Percentiles rank a stretch among this genome's conserved stretches.
These are phyloP conservation scores for Chaetomium sp. DNA, from an alignment of 2,329 filamentous ascomycete species.

Conservation along the genomic window DNA sequence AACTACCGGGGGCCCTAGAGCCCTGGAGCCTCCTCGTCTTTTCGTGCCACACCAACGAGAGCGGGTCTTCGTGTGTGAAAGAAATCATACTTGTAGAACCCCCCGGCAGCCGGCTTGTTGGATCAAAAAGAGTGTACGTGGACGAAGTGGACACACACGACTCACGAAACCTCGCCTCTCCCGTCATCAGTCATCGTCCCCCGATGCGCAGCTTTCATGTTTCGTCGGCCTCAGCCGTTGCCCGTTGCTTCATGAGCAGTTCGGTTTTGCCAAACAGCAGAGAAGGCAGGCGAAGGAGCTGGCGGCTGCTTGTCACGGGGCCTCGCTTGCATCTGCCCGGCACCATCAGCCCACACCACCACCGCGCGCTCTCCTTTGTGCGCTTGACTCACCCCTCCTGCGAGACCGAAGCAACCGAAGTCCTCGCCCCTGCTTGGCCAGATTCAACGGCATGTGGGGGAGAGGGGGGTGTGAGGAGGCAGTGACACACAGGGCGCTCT, in stretches of 20 bases:
- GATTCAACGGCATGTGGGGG: conserved; percentile 24
- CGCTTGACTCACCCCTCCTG: conserved; percentile 21
- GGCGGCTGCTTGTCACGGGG: conserved; percentile 31
- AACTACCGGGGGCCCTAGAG: neutral
- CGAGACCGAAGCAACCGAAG: conserved; percentile 11
- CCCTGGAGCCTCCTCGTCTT: neutral
- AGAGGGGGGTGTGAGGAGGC: conserved; percentile 25
- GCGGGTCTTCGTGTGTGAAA: conserved; percentile 3
- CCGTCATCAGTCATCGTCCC: conserved; percentile 15
- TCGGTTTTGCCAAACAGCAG: conserved; percentile 2
- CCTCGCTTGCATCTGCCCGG: conserved; percentile 7
- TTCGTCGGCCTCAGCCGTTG: conserved; percentile 29
- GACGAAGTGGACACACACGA: conserved; percentile 5
- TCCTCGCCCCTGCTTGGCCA: conserved; percentile 2
- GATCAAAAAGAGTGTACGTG: neutral
- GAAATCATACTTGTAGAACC: neutral
- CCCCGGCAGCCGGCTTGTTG: neutral
- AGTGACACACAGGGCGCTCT: conserved; percentile 36
- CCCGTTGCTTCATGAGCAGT: neutral
- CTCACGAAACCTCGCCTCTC: conserved; percentile 16
- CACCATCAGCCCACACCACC: conserved; percentile 3
- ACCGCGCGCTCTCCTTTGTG: neutral
- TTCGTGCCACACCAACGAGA: conserved; percentile 1
- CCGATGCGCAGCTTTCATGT: neutral
- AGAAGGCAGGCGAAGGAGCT: conserved; percentile 19